Base-by-base conservation (phyloP, 164 flowering plant species). In the Tetrastigma voinierianum region DNA sequence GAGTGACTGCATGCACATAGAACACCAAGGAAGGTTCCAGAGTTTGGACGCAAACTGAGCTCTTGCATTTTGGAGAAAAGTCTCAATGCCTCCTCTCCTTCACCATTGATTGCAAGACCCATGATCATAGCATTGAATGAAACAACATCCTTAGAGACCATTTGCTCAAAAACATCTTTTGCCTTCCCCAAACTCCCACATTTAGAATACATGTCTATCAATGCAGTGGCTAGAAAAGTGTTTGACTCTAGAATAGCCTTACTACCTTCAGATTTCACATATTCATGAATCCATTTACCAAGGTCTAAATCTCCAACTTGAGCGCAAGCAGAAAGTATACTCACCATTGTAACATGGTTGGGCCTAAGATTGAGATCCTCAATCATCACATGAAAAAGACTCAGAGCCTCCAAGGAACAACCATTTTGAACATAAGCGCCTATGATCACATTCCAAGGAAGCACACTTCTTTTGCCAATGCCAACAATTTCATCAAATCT, bases 181-280 rank as follows among this genome's bases (percentile, higher is more conserved):
- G 90, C 95, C 53, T 23, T 54, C 20, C 67, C 76, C 63, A 81
- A 65, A 57, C 60, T 61, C 54, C 95, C 95, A 69, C 91, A 87
- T 75, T 89, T 89, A 21, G 77, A 79, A 62, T 87, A 89, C 95
- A 89, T 87, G 60, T 89, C 90, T 44, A 87, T 82, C 21, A 89
- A 64, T 10, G 91, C 84, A 49, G 88, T 87, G 21, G 86, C 88
- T 24, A 87, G 70, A 62, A 74, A 64, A 57, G 68, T 59, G 68
- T 85, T 87, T 55, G 70, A 59, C 51, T 71, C 77, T 21, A 85
- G n/a, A 47, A 83, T 52, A 51, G 77, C 74, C 69, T 72, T 79
- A 10, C 59, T 25, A 9, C 87, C 83, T 59, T 43, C 51, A 44
- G 56, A 40, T 65, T 71, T 73, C 53, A 85, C 45, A 72, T 81